Percentiles rank a stretch among this genome's conserved stretches.
phyloP scores from a whole-genome alignment of 1,284 basidiomycete genomes.

The Rhizoctonia solani region DNA sequence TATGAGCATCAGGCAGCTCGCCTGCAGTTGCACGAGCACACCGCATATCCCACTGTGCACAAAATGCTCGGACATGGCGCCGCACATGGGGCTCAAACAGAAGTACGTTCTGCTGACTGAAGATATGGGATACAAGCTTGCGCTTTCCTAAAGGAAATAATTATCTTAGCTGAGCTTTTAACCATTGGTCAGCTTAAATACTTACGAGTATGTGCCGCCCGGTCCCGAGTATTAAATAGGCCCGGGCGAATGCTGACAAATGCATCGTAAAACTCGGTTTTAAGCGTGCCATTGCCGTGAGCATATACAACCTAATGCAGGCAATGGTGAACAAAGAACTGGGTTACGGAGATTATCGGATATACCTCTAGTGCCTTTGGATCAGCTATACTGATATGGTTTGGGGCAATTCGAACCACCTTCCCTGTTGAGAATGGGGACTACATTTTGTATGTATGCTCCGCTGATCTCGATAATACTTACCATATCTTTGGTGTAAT shows the following conservation, averaged over 20 bases:
- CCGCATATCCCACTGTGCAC: constrained; percentile 15
- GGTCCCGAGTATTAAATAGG: constrained; percentile 84
- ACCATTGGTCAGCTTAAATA: background rate
- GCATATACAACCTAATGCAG: constrained; percentile 61
- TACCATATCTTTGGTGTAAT: constrained; percentile 78
- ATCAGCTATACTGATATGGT: constrained; percentile 86
- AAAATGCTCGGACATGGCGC: background rate
- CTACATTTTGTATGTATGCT: background rate
- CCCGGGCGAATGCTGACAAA: constrained; percentile 52
- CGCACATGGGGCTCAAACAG: constrained; percentile 64
- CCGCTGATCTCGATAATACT: constrained; percentile 38
- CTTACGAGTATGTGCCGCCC: constrained; percentile 64
- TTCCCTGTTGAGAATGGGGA: constrained; percentile 58
- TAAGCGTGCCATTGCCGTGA: constrained; percentile 79
- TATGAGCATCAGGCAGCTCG: constrained; percentile 34
- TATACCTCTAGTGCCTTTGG: constrained; percentile 41
- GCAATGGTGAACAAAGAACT: background rate
- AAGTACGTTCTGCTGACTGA: constrained; percentile 79
- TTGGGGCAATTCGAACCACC: constrained; percentile 84
- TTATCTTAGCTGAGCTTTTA: background rate
- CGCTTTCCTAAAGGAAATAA: constrained; percentile 61
- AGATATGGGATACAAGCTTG: constrained; percentile 87
- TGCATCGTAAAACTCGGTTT: constrained; percentile 80
- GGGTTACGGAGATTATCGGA: background rate
- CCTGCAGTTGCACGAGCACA: constrained; percentile 1